A percentile compares a stretch with the other conserved stretches of the same genome.
phyloP scores from a whole-genome alignment of 192 early-diverging fungal species.

The Mortierella hygrophila region DNA sequence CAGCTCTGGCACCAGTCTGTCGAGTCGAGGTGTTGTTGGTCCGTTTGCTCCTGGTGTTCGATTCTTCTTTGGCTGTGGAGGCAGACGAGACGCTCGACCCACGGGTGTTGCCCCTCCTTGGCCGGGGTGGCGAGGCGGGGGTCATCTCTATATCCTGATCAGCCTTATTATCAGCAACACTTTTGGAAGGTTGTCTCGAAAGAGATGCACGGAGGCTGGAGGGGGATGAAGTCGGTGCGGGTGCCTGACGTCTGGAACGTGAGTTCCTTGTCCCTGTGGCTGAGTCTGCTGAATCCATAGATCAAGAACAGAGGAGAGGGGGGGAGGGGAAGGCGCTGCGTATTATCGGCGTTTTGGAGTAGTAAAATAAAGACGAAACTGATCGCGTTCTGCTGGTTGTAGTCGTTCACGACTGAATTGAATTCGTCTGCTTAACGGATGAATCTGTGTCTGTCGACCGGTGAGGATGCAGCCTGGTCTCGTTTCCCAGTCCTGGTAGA shows the following conservation, averaged over 20 bases:
- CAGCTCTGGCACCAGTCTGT: not conserved
- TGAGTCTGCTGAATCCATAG: conserved; percentile 24
- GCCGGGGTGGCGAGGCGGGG: conserved; percentile 5
- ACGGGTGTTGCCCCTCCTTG: conserved; percentile 14
- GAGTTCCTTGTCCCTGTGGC: conserved; percentile 23
- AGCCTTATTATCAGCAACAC: not conserved
- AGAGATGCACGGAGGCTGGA: conserved; percentile 6
- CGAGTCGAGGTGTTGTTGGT: not conserved
- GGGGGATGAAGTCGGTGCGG: not conserved
- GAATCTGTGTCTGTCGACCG: not conserved
- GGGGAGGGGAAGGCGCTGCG: not conserved
- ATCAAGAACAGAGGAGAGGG: not conserved
- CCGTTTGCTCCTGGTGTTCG: conserved; percentile 2
- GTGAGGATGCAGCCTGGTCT: not conserved
- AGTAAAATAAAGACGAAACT: not conserved
- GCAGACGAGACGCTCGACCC: conserved; percentile 5
- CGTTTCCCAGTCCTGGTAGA: not conserved
- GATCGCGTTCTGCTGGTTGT: not conserved
- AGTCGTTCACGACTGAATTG: not conserved
- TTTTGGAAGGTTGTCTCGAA: conserved; percentile 20
- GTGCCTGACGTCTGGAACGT: conserved; percentile 12
- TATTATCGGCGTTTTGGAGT: conserved; percentile 2
- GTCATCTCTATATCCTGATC: conserved; percentile 10
- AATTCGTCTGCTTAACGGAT: not conserved
- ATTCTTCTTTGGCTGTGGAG: conserved; percentile 3